Conservation (phyloP, 768 basidiomycete species). For the Boletus rufocinnamomeus region DNA sequence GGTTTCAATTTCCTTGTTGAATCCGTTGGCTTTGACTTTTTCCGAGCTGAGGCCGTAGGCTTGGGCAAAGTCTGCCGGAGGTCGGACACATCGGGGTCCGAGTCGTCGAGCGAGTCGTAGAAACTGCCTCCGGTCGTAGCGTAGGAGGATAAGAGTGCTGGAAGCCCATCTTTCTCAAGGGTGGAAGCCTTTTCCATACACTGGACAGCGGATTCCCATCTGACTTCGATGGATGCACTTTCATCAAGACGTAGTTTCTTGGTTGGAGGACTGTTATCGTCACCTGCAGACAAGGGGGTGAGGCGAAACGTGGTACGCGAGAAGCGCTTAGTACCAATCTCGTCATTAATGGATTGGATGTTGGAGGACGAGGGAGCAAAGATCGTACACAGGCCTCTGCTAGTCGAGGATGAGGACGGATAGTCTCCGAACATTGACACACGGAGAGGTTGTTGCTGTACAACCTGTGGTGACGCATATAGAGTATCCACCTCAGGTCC, state of each 20-base stretch:
- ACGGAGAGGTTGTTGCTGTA: conserved; percentile 31
- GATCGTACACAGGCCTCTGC: conserved; percentile 30
- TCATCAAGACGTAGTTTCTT: conserved; percentile 48
- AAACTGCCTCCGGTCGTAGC: conserved; percentile 24
- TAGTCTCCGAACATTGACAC: conserved; percentile 36
- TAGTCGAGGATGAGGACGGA: conserved; percentile 28
- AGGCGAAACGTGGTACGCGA: conserved; percentile 38
- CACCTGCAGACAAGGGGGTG: conserved; percentile 8
- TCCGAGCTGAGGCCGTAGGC: neutral
- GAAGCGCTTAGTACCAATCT: conserved; percentile 46
- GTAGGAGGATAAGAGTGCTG: conserved; percentile 40
- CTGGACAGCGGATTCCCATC: conserved; percentile 52
- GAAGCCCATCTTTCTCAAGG: conserved; percentile 51
- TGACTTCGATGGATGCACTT: conserved; percentile 29
- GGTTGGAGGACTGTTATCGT: conserved; percentile 37
- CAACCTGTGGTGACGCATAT: conserved; percentile 19
- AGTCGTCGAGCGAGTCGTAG: conserved; percentile 31
- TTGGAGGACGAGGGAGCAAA: conserved; percentile 40
- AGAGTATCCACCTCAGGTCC: neutral
- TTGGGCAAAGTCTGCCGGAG: conserved; percentile 7
- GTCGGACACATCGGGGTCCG: conserved; percentile 21
- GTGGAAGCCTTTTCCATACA: conserved; percentile 45
- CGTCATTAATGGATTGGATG: conserved; percentile 41
- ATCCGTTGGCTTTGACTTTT: conserved; percentile 8
- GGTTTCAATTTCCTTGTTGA: conserved; percentile 21